Percentiles rank a stretch among this genome's conserved stretches.
These are phyloP conservation scores for Metarhizium humberi DNA, from an alignment of 2,329 filamentous ascomycete genomes.

Conservation along the genomic window DNA sequence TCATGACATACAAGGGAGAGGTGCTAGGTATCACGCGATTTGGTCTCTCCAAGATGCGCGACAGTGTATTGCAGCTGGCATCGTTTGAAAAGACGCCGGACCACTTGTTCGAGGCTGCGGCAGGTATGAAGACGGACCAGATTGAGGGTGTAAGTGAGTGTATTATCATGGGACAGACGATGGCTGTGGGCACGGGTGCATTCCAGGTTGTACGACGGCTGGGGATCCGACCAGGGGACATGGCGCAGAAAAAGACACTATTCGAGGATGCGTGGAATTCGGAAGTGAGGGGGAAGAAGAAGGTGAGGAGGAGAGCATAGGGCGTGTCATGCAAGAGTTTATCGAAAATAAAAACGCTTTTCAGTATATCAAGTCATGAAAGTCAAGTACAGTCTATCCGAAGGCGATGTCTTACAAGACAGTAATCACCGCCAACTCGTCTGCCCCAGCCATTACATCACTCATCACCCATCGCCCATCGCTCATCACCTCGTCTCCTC, in stretches of 20 bases:
- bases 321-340: neutral
- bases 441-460: neutral
- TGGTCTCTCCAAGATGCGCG: slow-evolving; percentile 91
- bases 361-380: too few relatives aligned
- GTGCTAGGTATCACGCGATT: slow-evolving; percentile 95
- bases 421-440: neutral
- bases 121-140: slow-evolving; percentile 80
- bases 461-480: too few relatives aligned
- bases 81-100: slow-evolving; percentile 98
- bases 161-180: slow-evolving; percentile 97
- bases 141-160: slow-evolving; percentile 94
- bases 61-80: slow-evolving; percentile 85
- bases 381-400: too few relatives aligned
- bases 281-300: slow-evolving; percentile 11
- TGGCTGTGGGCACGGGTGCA: slow-evolving; percentile 81
- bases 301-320: slow-evolving; percentile 4
- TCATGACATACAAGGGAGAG: slow-evolving; percentile 99
- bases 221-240: slow-evolving; percentile 51
- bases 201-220: slow-evolving; percentile 81
- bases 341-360: too few relatives aligned
- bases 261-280: slow-evolving; percentile 62
- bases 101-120: slow-evolving; percentile 90
- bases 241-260: slow-evolving; percentile 49
- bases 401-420: too few relatives aligned
- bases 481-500: neutral